Evolutionary conservation across 352 stramenopile species (phyloP).

Genomic region (Phytophthora hibernalis): DNA sequence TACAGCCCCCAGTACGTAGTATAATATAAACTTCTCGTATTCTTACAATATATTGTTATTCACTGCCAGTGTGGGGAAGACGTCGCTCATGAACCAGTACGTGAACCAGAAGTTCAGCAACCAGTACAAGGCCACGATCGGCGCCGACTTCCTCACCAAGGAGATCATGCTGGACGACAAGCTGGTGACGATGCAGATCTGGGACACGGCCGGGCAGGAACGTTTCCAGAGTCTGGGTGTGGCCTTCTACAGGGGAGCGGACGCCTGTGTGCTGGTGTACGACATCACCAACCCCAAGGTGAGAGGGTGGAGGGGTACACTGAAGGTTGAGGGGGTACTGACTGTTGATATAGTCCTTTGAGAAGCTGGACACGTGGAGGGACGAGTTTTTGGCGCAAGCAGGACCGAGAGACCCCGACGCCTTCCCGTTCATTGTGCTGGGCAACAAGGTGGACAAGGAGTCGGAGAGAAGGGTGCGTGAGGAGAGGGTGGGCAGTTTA

Average conservation of each 20-base stretch:
- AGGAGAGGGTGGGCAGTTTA: not conserved
- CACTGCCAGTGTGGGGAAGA: slow-evolving; percentile 96
- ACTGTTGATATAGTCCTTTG: slow-evolving; percentile 86
- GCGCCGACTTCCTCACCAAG: slow-evolving; percentile 98
- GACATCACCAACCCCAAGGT: slow-evolving; percentile 98
- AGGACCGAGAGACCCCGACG: slow-evolving; percentile 87
- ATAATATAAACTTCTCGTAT: not conserved
- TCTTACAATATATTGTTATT: slow-evolving; percentile 4
- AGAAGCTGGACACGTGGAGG: slow-evolving; percentile 98
- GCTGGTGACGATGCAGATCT: slow-evolving; percentile 98
- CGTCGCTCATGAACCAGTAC: slow-evolving; percentile 99
- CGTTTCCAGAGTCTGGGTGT: slow-evolving; percentile 98
- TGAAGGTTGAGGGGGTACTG: no score
- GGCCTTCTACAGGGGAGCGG: slow-evolving; percentile 98
- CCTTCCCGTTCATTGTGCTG: slow-evolving; percentile 98
- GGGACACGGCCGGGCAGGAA: slow-evolving; percentile 99
- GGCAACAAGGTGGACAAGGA: slow-evolving; percentile 99
- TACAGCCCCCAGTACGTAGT: not conserved
- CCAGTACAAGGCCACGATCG: slow-evolving; percentile 99
- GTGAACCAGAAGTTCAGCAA: slow-evolving; percentile 98
- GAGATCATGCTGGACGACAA: slow-evolving; percentile 97
- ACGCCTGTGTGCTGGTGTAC: slow-evolving; percentile 99
- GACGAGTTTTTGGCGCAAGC: slow-evolving; percentile 97
- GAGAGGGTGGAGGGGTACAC: no score
- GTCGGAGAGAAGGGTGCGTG: slow-evolving; percentile 67